Evolutionary conservation across 2,329 filamentous ascomycete species (phyloP).

Genomic region (Arthrobotrys pseudoclavata): DNA sequence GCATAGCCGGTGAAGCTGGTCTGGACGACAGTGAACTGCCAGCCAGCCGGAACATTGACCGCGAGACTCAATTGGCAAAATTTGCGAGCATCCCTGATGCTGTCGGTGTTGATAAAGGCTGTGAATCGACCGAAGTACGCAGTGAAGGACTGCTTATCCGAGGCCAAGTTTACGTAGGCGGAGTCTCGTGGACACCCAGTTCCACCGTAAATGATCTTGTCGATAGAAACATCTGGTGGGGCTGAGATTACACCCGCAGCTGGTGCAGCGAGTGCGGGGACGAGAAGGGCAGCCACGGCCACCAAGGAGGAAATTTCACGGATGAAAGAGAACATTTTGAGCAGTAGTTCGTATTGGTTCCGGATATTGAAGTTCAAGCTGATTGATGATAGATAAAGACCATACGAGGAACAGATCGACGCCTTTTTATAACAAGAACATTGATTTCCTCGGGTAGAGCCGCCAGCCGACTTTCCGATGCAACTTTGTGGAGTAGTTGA

Average conservation of each 20-base stretch:
- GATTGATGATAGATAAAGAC: neutral
- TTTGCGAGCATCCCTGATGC: constrained; percentile 39
- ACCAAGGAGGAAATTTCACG: constrained; percentile 14
- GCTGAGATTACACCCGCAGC: neutral
- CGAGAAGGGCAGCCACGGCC: neutral
- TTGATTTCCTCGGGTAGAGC: constrained; percentile 14
- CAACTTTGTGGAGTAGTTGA: constrained; percentile 25
- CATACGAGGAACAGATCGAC: constrained; percentile 26
- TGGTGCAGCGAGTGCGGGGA: constrained; percentile 9
- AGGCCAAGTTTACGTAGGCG: constrained; percentile 33
- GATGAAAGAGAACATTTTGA: constrained; percentile 30
- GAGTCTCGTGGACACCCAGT: constrained; percentile 43
- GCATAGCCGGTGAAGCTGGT: constrained; percentile 51
- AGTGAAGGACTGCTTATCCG: constrained; percentile 45
- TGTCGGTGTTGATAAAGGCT: constrained; percentile 31
- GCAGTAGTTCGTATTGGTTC: neutral
- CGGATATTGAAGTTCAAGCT: neutral
- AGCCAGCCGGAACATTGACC: constrained; percentile 36
- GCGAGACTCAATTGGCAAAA: constrained; percentile 54
- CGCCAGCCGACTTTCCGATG: constrained; percentile 23
- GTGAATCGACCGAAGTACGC: constrained; percentile 38
- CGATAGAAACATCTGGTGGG: constrained; percentile 36
- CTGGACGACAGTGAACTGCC: constrained; percentile 46
- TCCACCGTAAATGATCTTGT: constrained; percentile 45
- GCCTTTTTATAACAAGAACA: constrained; percentile 16